Evolutionary conservation across 1,284 basidiomycete genomes (phyloP).

Genomic region (Puccinia polysora): DNA sequence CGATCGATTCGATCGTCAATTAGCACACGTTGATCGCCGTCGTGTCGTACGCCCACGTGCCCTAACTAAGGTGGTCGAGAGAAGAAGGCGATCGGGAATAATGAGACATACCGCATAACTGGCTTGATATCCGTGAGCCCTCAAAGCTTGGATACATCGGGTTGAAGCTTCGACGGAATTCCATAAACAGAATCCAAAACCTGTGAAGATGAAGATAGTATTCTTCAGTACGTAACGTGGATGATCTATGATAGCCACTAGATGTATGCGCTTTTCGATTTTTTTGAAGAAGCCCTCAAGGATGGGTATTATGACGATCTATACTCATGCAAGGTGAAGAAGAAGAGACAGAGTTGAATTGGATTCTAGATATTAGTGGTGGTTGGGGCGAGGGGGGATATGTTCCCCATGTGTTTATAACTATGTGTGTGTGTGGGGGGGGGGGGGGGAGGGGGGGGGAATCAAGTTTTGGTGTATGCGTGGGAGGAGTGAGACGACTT

Average conservation of each 20-base stretch:
- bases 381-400: too few species aligned
- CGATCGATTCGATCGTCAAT: too few species aligned
- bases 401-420: too few species aligned
- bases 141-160: constrained; percentile 23
- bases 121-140: constrained; percentile 25
- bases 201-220: background rate
- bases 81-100: too few species aligned
- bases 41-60: too few species aligned
- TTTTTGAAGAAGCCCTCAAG: too few species aligned
- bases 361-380: too few species aligned
- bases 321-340: too few species aligned
- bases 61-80: background rate
- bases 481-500: background rate
- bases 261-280: background rate
- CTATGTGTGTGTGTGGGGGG: background rate
- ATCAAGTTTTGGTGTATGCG: background rate
- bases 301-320: too few species aligned
- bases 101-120: constrained; percentile 37
- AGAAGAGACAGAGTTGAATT: too few species aligned
- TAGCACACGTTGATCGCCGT: too few species aligned
- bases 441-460: background rate
- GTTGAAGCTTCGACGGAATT: constrained; percentile 5
- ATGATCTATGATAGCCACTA: background rate
- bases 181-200: constrained; percentile 39
- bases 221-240: background rate